Evolutionary conservation across 192 early-diverging fungal species (phyloP).

Genomic region (Podila verticillata): DNA sequence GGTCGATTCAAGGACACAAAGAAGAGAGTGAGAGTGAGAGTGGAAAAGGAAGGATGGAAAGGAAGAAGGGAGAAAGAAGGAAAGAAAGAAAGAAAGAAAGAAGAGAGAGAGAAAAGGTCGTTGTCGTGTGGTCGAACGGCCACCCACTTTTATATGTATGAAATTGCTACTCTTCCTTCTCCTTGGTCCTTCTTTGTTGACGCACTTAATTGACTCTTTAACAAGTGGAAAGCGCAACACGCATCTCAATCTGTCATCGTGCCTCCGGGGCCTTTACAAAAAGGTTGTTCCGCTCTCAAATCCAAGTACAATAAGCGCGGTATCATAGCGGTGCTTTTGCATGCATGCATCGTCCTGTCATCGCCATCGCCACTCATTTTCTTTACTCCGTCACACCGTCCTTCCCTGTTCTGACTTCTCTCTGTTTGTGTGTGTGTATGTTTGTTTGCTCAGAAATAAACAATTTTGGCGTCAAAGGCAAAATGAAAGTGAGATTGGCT

Average conservation of each 20-base stretch:
- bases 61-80: not conserved
- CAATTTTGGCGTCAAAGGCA: not conserved
- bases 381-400: not conserved
- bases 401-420: not conserved
- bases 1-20: not conserved
- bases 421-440: too few relatives aligned
- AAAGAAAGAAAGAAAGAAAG: not conserved
- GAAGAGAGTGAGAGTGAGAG: not conserved
- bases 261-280: not conserved
- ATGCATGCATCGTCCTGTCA: not conserved
- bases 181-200: not conserved
- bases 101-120: not conserved
- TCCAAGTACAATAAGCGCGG: not conserved
- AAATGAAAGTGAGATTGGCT: not conserved
- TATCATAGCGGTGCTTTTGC: not conserved
- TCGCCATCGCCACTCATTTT: not conserved
- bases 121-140: not conserved
- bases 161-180: not conserved
- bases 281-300: constrained; percentile 3
- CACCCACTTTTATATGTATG: not conserved
- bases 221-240: not conserved
- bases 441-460: not conserved
- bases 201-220: too few relatives aligned
- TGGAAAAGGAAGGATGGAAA: not conserved
- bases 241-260: not conserved